Conservation (phyloP, 169 alveolate species). For the Perkinsus olseni region DNA sequence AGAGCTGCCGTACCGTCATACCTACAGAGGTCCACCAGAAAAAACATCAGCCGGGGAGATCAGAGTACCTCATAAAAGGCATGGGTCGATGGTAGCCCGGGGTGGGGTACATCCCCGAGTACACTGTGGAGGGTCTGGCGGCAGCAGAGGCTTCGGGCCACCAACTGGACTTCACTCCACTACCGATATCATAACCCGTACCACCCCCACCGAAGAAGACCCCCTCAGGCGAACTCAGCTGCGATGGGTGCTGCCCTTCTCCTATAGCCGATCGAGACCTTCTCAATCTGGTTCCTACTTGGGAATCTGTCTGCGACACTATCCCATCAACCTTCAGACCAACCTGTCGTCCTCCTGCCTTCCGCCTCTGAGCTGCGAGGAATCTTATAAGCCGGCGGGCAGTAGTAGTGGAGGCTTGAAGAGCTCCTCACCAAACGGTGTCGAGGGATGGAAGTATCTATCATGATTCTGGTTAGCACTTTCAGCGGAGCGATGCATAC, state of each 20-base stretch:
- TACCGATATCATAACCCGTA: not conserved
- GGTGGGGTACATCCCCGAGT: not conserved
- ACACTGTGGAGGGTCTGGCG: not conserved
- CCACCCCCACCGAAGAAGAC: not conserved
- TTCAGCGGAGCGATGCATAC: not conserved
- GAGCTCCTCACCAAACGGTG: not conserved
- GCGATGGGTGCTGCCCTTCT: not conserved
- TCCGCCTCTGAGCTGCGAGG: not conserved
- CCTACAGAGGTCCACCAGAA: not conserved
- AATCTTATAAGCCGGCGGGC: not conserved
- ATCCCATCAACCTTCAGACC: no score
- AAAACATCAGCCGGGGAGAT: not conserved
- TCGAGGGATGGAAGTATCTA: not conserved
- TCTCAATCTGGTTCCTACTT: no score
- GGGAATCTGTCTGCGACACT: no score
- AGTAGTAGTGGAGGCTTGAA: not conserved
- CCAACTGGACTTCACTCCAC: not conserved
- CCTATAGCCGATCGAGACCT: not conserved
- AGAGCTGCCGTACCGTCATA: not conserved
- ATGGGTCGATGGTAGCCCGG: not conserved
- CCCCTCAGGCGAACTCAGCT: not conserved
- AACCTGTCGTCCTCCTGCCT: no score
- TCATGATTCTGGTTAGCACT: not conserved
- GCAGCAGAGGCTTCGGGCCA: not conserved
- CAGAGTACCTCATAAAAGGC: not conserved